Evolutionary conservation across 805 yeast genomes (phyloP), one percentile per base, ranked within the genome.

Genomic region (Metschnikowia santaceciliae): DNA sequence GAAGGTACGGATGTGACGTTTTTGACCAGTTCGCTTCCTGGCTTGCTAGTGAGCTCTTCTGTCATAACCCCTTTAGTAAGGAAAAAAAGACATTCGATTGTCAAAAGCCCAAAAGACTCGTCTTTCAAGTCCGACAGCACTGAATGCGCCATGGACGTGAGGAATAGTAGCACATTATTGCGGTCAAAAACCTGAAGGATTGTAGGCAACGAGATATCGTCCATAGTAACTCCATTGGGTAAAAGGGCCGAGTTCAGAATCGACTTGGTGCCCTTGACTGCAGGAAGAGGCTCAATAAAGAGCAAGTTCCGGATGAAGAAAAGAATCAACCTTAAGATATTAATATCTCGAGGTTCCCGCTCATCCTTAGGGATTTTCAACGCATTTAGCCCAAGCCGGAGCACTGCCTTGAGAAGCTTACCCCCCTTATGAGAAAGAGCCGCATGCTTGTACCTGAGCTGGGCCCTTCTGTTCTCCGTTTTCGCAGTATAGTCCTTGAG

Each of bases 271-370:
- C 81, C 69, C 7, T 82, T 66, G 1, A 83, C 76, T 4, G 77
- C 58, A 34, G 77, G 81, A 1, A 86, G 82, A 0, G 91, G 92
- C 56, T 86, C 90, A 33, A 92, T 89, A 38, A 82, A 77, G 7
- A 88, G 69, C n/a, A 94, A 59, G 63, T 94, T 94, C 54, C 96
- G 77, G 54, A 90, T 76, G 61, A 94, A 81, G 46, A 80, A 81
- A 14, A 91, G 68, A 26, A 86, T 88, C 52, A 92, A 74, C 49
- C 85, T 81, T 44, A 94, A 66, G 13, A 91, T 78, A 41, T 84
- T 84, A 51, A 82, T 82, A 58, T 91, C 97, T 35, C 89, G 72
- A 0, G 82, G 74, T 2, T 81, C 81, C 53, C 97, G 77, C 19
- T 84, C 83, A 1, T 67, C 60, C 58, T 73, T 77, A 1, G 75